Conservation (phyloP, 2,329 filamentous ascomycete genomes). For the Emmonsia crescens region DNA sequence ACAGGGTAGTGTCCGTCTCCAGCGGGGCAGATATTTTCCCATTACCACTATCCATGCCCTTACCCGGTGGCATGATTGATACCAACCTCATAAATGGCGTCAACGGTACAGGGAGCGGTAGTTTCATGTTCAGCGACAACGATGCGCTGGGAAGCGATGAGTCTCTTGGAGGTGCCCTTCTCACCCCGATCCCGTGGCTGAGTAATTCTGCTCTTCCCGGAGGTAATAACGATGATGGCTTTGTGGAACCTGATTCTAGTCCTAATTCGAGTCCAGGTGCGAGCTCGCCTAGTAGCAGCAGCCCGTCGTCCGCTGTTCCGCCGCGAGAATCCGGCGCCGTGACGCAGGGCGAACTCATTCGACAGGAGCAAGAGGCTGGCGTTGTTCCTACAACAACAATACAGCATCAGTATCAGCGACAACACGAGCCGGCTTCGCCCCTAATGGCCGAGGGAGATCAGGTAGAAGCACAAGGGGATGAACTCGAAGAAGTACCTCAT, state of each 20-base stretch:
- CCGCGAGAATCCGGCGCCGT: constrained; percentile 44
- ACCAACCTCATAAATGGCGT: constrained; percentile 45
- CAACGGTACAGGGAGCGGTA: constrained; percentile 25
- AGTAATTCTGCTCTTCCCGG: constrained; percentile 20
- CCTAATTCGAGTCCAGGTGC: constrained; percentile 3
- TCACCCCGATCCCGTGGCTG: constrained; percentile 93
- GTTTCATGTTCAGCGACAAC: constrained; percentile 26
- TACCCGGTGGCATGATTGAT: constrained; percentile 36
- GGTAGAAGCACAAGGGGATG: constrained; percentile 32
- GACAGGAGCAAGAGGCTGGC: constrained; percentile 77
- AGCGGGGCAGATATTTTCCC: constrained; percentile 73
- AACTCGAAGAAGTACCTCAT: constrained; percentile 58
- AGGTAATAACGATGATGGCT: constrained; percentile 16
- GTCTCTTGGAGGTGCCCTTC: constrained; percentile 73
- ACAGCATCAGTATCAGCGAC: constrained; percentile 26
- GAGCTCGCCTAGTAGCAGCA: neutral
- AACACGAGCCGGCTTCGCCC: constrained; percentile 14
- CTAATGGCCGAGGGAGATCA: constrained; percentile 12
- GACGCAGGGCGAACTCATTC: constrained; percentile 71
- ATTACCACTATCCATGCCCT: constrained; percentile 50
- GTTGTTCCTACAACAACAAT: constrained; percentile 61
- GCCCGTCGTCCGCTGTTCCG: constrained; percentile 12
- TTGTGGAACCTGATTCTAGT: constrained; percentile 14
- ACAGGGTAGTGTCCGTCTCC: constrained; percentile 82
- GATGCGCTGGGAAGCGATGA: constrained; percentile 65